Evolutionary conservation across 2,329 filamentous ascomycete genomes (phyloP).

Genomic region (Fusarium protoensiforme): DNA sequence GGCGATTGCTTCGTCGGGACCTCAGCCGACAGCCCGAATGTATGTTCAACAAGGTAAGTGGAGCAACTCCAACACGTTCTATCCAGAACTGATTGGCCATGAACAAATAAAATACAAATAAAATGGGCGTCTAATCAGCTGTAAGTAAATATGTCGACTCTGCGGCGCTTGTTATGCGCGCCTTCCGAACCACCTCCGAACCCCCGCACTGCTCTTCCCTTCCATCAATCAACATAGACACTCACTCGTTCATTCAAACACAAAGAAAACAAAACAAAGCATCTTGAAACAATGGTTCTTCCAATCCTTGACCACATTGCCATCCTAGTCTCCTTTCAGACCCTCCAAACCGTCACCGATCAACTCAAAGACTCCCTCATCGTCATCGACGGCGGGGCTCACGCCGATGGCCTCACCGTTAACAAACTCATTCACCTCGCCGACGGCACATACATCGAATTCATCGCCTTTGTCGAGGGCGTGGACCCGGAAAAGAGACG

Average conservation of each 20-base stretch:
- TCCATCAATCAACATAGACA: background rate
- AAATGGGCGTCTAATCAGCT: background rate
- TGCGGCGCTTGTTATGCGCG: background rate
- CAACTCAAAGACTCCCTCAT: slow-evolving; percentile 66
- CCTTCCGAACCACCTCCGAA: slow-evolving; percentile 31
- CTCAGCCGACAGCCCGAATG: background rate
- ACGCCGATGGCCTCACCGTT: slow-evolving; percentile 68
- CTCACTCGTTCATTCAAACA: background rate
- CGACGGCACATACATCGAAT: slow-evolving; percentile 74
- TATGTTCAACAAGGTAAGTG: background rate
- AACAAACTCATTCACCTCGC: slow-evolving; percentile 72
- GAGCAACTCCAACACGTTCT: background rate
- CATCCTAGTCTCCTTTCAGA: slow-evolving; percentile 66
- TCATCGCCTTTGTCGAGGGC: slow-evolving; percentile 69
- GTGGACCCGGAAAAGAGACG: slow-evolving; percentile 51
- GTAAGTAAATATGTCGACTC: background rate
- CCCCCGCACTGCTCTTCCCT: background rate
- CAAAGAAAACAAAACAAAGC: background rate
- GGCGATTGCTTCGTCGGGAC: background rate
- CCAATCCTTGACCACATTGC: slow-evolving; percentile 71
- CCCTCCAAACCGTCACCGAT: slow-evolving; percentile 58
- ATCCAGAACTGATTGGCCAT: background rate
- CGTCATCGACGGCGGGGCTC: slow-evolving; percentile 68
- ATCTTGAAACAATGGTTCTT: slow-evolving; percentile 8
- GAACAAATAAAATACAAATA: background rate